Evolutionary conservation across 495 filamentous ascomycete species (phyloP).

Genomic region (Achaetomiella virescens): DNA sequence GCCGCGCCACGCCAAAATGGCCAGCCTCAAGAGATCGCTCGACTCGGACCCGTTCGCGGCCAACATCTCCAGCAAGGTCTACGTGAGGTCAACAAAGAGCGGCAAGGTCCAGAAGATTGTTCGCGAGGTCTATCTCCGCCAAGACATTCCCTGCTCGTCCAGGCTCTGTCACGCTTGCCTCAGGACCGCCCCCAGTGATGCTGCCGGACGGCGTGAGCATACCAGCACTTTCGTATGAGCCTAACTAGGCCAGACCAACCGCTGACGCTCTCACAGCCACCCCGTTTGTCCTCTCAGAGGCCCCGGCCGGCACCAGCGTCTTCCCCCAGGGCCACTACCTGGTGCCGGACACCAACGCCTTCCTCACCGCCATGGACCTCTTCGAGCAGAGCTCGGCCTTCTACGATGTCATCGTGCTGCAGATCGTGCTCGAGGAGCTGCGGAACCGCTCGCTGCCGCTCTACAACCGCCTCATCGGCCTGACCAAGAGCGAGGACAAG

Average conservation of each 20-base stretch:
- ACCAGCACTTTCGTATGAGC: not conserved
- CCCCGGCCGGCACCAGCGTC: constrained; percentile 70
- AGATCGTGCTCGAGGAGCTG: constrained; percentile 93
- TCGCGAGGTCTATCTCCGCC: constrained; percentile 86
- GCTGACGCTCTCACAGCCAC: constrained; percentile 45
- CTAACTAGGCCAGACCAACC: too few species aligned
- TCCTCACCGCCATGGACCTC: constrained; percentile 91
- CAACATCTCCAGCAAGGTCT: constrained; percentile 87
- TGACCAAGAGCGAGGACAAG: constrained; percentile 93
- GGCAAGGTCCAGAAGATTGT: constrained; percentile 99
- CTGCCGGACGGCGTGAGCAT: constrained; percentile 62
- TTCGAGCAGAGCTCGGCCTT: constrained; percentile 90
- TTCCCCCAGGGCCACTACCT: constrained; percentile 90
- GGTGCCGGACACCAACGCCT: constrained; percentile 91
- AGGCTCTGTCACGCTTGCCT: constrained; percentile 74
- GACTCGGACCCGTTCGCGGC: constrained; percentile 60
- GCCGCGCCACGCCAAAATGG: constrained; percentile 50
- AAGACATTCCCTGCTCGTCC: constrained; percentile 97
- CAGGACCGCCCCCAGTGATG: constrained; percentile 63
- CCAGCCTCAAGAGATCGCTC: constrained; percentile 75
- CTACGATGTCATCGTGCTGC: constrained; percentile 90
- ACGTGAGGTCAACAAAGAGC: constrained; percentile 82
- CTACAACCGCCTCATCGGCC: constrained; percentile 82
- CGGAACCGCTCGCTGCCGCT: constrained; percentile 88
- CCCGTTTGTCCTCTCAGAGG: constrained; percentile 81